Conservation (phyloP, 78 protist species). For the Anaeramoeba ignava region DNA sequence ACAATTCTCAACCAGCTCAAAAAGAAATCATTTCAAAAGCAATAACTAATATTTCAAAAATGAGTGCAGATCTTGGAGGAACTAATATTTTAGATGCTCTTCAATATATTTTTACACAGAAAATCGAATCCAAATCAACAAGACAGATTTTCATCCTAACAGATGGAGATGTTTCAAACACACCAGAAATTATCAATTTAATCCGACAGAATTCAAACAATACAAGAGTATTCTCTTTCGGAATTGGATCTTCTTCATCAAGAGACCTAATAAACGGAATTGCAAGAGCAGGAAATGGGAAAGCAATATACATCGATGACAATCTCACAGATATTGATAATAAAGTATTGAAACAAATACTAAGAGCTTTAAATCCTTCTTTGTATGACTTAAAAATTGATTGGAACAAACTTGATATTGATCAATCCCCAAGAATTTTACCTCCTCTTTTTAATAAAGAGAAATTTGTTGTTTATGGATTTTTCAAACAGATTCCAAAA, state of each 20-base stretch:
- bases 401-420: too few species aligned
- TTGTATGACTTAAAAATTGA: constrained; percentile 9
- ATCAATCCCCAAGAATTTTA: constrained; percentile 26
- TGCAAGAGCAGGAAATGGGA: constrained; percentile 53
- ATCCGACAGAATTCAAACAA: constrained; percentile 31
- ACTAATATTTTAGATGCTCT: constrained; percentile 36
- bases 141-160: constrained; percentile 36
- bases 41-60: constrained; percentile 6
- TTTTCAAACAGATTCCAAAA: too few species aligned
- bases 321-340: constrained; percentile 3
- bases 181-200: constrained; percentile 23
- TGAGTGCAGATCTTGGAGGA: constrained; percentile 25
- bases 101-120: constrained; percentile 19
- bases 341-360: constrained; percentile 23
- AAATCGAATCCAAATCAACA: constrained; percentile 11
- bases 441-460: constrained; percentile 33
- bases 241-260: constrained; percentile 39
- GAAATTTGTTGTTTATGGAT: constrained; percentile 12
- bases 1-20: not conserved
- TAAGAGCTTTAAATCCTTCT: constrained; percentile 31
- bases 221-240: constrained; percentile 43
- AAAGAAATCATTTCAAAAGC: constrained; percentile 24
- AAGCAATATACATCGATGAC: constrained; percentile 34
- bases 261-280: constrained; percentile 26
- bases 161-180: constrained; percentile 40